Base-by-base conservation (phyloP, 306 rosid species). In the Hippophae gyantsensis region DNA sequence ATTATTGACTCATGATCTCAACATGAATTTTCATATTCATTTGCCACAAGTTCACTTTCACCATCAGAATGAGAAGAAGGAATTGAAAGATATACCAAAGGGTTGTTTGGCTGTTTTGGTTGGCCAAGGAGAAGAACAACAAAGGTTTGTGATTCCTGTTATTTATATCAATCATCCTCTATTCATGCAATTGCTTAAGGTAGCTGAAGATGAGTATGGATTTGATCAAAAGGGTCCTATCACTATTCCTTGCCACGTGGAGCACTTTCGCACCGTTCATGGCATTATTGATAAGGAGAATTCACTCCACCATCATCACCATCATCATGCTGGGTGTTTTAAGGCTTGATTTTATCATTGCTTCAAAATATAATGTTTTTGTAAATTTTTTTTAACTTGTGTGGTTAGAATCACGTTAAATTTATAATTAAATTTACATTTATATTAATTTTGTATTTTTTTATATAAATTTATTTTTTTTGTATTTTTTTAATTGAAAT, bases 201-300 rank as follows among this genome's bases (percentile, higher is more conserved):
- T 80, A 43, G 94, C 97, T 10, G 99, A 93, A 68, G 84, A 88
- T 5, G 99, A 93, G 67, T 86, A 64, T 40, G 99, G 99, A 0
- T 93, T 93, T 6, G 78, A 84, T 49, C 99, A 85, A 49, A 78
- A 84, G 27, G 99, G 99, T 0, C 97, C 97, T 5, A 93, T 93
- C 58, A 73, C 80, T 41, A 88, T 93, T 6, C 99, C 97, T 0
- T 93, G 99, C 81, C 95, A 79, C 7, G 86, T 86, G 10, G 86
- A 88, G 48, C 68, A 86, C 49, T 93, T 93, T 3, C 86, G 85
- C 23, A 63, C 85, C 41, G 87, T 93, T 6, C 95, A 93, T 61
- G 83, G 70, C 45, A 47, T 74, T 54, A 89, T 93, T 54, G 84
- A 79, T 10, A 61, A 70, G 63, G 97, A 86, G 9, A 77, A 61